Evolutionary conservation across 2,329 filamentous ascomycete species (phyloP).

Genomic region (Penicillium glabrum): DNA sequence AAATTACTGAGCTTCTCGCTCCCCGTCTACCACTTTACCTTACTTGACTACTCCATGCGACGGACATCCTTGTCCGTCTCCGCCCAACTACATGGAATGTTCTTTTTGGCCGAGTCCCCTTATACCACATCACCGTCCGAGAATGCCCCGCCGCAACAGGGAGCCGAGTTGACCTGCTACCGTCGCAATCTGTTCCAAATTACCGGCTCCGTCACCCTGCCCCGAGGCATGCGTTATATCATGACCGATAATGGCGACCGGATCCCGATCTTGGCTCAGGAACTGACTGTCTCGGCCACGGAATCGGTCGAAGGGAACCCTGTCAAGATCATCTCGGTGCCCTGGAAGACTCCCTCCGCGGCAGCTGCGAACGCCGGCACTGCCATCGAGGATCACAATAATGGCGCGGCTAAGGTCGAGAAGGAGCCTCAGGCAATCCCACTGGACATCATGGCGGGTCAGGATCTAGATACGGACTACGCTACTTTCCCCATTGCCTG

Average conservation of each 20-base stretch:
- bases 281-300: conserved; percentile 86
- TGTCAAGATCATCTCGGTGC: conserved; percentile 92
- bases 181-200: conserved; percentile 95
- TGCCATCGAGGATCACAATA: conserved; percentile 36
- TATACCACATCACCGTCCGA: conserved; percentile 58
- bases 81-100: conserved; percentile 68
- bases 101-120: conserved; percentile 66
- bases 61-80: conserved; percentile 57
- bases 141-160: conserved; percentile 55
- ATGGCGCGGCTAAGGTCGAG: conserved; percentile 63
- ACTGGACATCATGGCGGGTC: conserved; percentile 64
- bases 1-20: conserved; percentile 74
- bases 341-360: conserved; percentile 81
- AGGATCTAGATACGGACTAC: conserved; percentile 75
- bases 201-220: conserved; percentile 81
- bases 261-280: conserved; percentile 76
- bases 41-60: conserved; percentile 61
- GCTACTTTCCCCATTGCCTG: conserved; percentile 91
- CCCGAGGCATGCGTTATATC: conserved; percentile 74
- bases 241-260: conserved; percentile 82
- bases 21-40: conserved; percentile 59
- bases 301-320: conserved; percentile 92
- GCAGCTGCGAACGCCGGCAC: conserved; percentile 64
- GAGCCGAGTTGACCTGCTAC: conserved; percentile 84
- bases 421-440: conserved; percentile 85